phyloP scores from a whole-genome alignment of 2,329 filamentous ascomycete genomes.

The Penicillium brasilianum region DNA sequence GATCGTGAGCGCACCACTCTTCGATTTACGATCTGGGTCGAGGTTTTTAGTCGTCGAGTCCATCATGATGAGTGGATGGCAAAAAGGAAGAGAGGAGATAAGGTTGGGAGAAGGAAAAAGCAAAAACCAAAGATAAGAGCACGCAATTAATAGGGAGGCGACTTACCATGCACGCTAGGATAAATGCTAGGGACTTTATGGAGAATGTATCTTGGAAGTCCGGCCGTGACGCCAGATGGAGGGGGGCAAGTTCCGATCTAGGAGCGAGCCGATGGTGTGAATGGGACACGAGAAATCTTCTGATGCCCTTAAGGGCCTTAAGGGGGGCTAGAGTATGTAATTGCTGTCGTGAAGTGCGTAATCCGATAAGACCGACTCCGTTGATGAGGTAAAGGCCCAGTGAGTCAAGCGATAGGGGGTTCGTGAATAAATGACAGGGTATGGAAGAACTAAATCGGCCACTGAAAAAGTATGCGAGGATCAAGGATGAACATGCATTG shows the following conservation, averaged over 20 bases:
- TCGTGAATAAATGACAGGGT: constrained; percentile 16
- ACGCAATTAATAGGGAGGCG: constrained; percentile 4
- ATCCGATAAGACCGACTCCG: constrained; percentile 20
- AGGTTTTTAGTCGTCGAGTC: constrained; percentile 20
- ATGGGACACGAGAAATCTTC: constrained; percentile 8
- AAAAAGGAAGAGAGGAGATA: constrained; percentile 13
- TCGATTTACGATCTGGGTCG: constrained; percentile 18
- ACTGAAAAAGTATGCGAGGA: background rate
- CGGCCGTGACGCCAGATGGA: constrained; percentile 22
- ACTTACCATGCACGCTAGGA: constrained; percentile 13
- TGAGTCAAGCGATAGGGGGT: background rate
- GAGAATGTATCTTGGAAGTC: constrained; percentile 19
- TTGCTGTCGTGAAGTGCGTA: background rate
- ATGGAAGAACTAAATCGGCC: background rate
- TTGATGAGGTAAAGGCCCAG: constrained; percentile 13
- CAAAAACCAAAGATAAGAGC: constrained; percentile 12
- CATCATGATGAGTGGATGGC: constrained; percentile 17
- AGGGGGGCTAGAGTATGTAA: background rate
- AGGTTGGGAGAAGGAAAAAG: constrained; percentile 12
- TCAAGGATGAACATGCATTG: background rate
- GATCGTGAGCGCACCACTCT: background rate
- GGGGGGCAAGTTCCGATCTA: constrained; percentile 22
- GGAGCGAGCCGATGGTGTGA: constrained; percentile 27
- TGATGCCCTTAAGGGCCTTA: background rate
- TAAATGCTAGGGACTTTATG: constrained; percentile 15